These are phyloP conservation scores for Sarcodon aspratus DNA, from an alignment of 768 basidiomycete genomes.

Conservation along the genomic window DNA sequence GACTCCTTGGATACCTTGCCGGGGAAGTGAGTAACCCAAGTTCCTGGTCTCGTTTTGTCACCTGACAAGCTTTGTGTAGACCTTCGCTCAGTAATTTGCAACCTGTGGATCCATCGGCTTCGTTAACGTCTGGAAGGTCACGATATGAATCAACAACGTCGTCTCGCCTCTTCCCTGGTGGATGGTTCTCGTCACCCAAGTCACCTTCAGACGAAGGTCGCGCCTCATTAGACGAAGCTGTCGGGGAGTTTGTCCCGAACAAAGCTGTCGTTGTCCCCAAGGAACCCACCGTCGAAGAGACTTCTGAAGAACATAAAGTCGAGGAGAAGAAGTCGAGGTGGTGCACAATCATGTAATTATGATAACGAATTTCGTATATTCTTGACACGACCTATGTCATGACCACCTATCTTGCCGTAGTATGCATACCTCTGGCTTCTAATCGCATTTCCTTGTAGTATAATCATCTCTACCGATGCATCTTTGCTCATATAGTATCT, in stretches of 20 bases:
- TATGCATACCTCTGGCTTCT: too few species aligned
- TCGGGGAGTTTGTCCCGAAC: constrained; percentile 31
- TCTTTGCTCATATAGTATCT: too few species aligned
- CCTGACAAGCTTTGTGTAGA: constrained; percentile 5
- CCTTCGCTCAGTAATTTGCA: constrained; percentile 7
- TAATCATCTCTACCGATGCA: too few species aligned
- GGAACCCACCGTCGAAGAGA: constrained; percentile 8
- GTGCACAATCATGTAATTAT: constrained; percentile 17
- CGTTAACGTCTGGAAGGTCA: constrained; percentile 15
- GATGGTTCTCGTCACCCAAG: constrained; percentile 29
- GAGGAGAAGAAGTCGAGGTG: constrained; percentile 12
- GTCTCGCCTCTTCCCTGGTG: constrained; percentile 47
- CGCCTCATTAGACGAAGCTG: constrained; percentile 37
- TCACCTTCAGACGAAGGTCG: constrained; percentile 29
- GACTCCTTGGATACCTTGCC: constrained; percentile 2
- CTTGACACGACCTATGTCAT: too few species aligned
- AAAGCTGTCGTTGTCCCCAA: constrained; percentile 1
- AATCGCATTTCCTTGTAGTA: too few species aligned
- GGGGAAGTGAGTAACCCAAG: constrained; percentile 13
- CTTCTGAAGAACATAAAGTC: constrained; percentile 10
- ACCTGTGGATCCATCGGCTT: neutral
- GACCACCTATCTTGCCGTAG: too few species aligned
- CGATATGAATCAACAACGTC: constrained; percentile 43
- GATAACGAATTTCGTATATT: too few species aligned
- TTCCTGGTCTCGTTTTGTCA: constrained; percentile 11